Conservation (phyloP, 495 filamentous ascomycete species). For the Penicillium argentinense region DNA sequence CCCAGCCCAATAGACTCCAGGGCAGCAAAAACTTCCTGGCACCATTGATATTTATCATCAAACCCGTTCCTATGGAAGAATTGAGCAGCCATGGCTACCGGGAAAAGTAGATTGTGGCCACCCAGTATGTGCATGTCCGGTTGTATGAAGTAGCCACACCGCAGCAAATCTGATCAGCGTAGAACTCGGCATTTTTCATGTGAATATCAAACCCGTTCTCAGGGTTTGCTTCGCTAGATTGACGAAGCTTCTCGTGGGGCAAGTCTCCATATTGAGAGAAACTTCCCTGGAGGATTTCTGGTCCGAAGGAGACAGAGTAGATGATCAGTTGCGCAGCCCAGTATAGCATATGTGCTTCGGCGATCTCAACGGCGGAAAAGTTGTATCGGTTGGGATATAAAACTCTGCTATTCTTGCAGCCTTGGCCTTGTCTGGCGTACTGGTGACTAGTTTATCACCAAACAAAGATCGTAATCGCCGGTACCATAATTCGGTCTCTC, state of each 20-base stretch:
- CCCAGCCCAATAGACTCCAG: slow-evolving; percentile 12
- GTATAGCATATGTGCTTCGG: slow-evolving; percentile 12
- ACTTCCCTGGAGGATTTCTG: neutral
- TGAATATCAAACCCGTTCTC: neutral
- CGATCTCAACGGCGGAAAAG: slow-evolving; percentile 8
- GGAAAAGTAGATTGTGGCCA: slow-evolving; percentile 17
- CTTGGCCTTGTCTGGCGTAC: slow-evolving; percentile 2
- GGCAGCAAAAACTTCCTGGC: slow-evolving; percentile 14
- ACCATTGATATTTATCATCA: slow-evolving; percentile 14
- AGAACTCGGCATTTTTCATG: neutral
- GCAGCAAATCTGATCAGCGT: slow-evolving; percentile 15
- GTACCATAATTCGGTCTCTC: slow-evolving; percentile 8
- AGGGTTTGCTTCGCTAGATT: neutral
- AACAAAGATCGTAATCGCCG: neutral
- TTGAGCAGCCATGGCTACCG: slow-evolving; percentile 12
- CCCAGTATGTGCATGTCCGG: slow-evolving; percentile 22
- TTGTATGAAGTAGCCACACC: slow-evolving; percentile 19
- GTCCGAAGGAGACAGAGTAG: slow-evolving; percentile 8
- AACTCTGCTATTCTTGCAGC: neutral
- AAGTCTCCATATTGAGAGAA: neutral
- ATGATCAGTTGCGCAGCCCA: slow-evolving; percentile 13
- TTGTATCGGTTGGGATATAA: slow-evolving; percentile 10
- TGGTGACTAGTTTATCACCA: slow-evolving; percentile 2
- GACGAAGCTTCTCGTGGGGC: too few species aligned
- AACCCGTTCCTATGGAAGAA: slow-evolving; percentile 16